Percentiles rank a stretch among this genome's conserved stretches.
Conservation (phyloP, 495 filamentous ascomycete genomes). For the Entonaema liquescens region DNA sequence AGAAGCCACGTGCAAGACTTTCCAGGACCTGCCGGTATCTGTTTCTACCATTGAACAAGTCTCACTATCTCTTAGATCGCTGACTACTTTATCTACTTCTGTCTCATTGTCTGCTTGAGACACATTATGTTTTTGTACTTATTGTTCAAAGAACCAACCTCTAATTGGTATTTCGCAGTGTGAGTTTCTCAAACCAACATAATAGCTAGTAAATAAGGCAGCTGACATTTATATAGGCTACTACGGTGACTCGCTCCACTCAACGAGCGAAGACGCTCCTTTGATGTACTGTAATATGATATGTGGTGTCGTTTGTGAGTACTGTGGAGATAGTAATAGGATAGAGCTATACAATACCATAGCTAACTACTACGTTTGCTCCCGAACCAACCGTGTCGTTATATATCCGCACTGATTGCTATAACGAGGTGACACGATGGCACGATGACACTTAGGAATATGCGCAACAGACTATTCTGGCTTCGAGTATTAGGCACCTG, state of each 20-base stretch:
- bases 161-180: conserved; percentile 35
- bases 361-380: conserved; percentile 46
- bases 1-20: conserved; percentile 51
- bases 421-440: conserved; percentile 53
- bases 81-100: conserved; percentile 43
- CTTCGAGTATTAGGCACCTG: conserved; percentile 48
- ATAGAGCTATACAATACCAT: conserved; percentile 58
- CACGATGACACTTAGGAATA: conserved; percentile 47
- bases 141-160: background rate
- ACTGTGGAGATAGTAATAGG: conserved; percentile 56
- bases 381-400: conserved; percentile 49
- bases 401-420: conserved; percentile 52
- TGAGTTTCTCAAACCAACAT: conserved; percentile 32
- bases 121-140: too few relatives aligned
- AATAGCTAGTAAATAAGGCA: background rate
- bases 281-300: conserved; percentile 59
- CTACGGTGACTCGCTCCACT: conserved; percentile 57
- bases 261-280: conserved; percentile 50
- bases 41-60: conserved; percentile 29
- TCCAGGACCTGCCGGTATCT: conserved; percentile 49
- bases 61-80: conserved; percentile 22
- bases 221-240: conserved; percentile 46
- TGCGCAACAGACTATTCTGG: conserved; percentile 45
- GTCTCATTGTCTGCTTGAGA: conserved; percentile 25
- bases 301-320: conserved; percentile 58